A percentile compares a stretch with the other conserved stretches of the same genome.
These are phyloP conservation scores for Castanea sativa DNA, from an alignment of 306 rosid species.

Conservation along the genomic window DNA sequence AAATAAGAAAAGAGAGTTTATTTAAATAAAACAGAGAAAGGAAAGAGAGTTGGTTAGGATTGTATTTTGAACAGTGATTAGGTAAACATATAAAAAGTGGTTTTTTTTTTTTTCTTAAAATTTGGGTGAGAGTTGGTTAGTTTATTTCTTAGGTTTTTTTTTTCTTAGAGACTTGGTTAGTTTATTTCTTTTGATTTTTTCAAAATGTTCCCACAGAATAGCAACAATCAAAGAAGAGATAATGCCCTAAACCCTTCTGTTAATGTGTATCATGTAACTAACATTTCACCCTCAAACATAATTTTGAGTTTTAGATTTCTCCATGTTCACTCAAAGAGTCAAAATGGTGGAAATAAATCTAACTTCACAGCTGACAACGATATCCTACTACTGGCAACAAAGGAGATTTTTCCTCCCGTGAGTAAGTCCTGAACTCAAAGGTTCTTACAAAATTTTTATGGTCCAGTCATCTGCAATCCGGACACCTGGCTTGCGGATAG, in stretches of 20 bases:
- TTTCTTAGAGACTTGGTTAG: no score
- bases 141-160: no score
- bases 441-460: constrained; percentile 45
- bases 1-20: no score
- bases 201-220: background rate
- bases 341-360: background rate
- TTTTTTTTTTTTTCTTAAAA: no score
- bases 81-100: no score
- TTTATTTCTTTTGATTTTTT: background rate
- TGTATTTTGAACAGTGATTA: no score
- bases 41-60: no score
- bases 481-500: constrained; percentile 79
- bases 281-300: background rate
- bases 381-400: background rate
- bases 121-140: no score
- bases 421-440: background rate
- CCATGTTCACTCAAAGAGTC: background rate
- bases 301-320: background rate
- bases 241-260: background rate
- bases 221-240: background rate
- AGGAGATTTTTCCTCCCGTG: background rate
- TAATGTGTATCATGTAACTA: background rate
- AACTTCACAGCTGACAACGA: background rate
- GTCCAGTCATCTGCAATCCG: constrained; percentile 74
- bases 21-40: no score